Evolutionary conservation across 371 early-diverging fungal genomes (phyloP), one percentile per base, ranked within the genome.

Genomic region (Circinella minor): DNA sequence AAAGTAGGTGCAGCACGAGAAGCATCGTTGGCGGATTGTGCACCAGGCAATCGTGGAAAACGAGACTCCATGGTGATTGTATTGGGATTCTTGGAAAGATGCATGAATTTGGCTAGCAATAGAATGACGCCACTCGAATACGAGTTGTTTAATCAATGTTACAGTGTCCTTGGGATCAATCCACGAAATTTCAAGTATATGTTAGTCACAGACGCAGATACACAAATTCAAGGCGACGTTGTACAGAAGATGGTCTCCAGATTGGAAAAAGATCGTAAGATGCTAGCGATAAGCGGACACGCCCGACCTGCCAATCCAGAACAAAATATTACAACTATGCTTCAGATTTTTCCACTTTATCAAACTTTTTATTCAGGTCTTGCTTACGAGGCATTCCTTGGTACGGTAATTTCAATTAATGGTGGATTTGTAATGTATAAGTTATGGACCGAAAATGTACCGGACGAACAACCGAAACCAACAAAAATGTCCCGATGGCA

Each of bases 281-380:
- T 85, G 74, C 61, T 82, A 5, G 85, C 85, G 49, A 71, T 85
- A 13, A 85, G 82, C 72, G 85, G 85, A 0, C 77, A 85, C 70
- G 75, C 80, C 4, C 75, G 85, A 36, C 83, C 85, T 10, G 81
- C 81, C 4, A 82, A 85, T 38, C 81, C 81, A 4, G 85, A 82
- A 55, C 74, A 81, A 57, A 82, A 80, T 54, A 57, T 85, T 18
- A 76, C 73, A 1, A 82, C 85, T 0, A 85, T 85, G 83, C 73
- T 85, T 3, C 85, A 85, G 34, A 80, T 85, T 13, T 82, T 85
- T 62, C 83, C 80, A 10, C 59, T 79, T 6, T 85, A 85, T 51
- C 70, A 78, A 67, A 71, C 80, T 0, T 79, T 74, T 51, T 82
- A 74, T 55, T 78, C 85, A 17, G 74, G 77, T 1, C 54, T 82